Conservation (phyloP, 2,329 filamentous ascomycete genomes). For the Bipolaris sorokiniana region DNA sequence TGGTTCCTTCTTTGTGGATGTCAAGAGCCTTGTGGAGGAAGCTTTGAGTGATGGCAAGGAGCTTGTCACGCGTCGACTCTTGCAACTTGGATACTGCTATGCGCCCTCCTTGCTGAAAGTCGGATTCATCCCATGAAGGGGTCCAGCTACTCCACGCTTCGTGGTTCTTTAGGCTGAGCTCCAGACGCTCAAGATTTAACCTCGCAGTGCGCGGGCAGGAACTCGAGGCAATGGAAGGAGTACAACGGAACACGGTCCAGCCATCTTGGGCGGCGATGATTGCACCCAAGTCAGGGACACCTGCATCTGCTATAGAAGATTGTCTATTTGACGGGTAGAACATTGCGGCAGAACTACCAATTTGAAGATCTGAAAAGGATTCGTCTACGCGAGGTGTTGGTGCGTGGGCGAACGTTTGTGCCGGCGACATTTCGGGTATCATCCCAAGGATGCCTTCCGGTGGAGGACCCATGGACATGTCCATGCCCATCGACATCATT, state of each 20-base stretch:
- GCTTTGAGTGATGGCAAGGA: constrained; percentile 73
- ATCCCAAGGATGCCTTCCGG: constrained; percentile 53
- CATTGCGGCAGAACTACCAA: constrained; percentile 51
- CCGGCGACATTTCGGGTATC: constrained; percentile 52
- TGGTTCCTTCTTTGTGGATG: constrained; percentile 63
- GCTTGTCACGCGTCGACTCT: constrained; percentile 67
- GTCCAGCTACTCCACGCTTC: constrained; percentile 60
- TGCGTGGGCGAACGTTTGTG: constrained; percentile 48
- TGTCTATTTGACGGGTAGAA: constrained; percentile 51
- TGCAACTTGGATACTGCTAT: constrained; percentile 57
- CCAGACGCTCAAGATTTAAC: constrained; percentile 59
- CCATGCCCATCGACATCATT: constrained; percentile 54
- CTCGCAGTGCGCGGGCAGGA: constrained; percentile 59
- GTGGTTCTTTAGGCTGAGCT: constrained; percentile 59
- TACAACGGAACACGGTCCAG: constrained; percentile 61
- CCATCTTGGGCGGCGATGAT: constrained; percentile 59
- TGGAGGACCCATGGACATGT: constrained; percentile 50
- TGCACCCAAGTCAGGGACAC: constrained; percentile 53
- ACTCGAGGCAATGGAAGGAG: constrained; percentile 55
- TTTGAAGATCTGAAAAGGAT: constrained; percentile 55
- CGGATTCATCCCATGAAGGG: constrained; percentile 57
- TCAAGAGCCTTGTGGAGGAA: constrained; percentile 74
- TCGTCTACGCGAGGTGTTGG: constrained; percentile 56
- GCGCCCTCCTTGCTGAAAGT: constrained; percentile 55
- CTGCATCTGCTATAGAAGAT: constrained; percentile 47